A percentile compares a stretch with the other conserved stretches of the same genome.
These are phyloP conservation scores for Xylariaceae sp. DNA, from an alignment of 2,329 filamentous ascomycete genomes.

Conservation along the genomic window DNA sequence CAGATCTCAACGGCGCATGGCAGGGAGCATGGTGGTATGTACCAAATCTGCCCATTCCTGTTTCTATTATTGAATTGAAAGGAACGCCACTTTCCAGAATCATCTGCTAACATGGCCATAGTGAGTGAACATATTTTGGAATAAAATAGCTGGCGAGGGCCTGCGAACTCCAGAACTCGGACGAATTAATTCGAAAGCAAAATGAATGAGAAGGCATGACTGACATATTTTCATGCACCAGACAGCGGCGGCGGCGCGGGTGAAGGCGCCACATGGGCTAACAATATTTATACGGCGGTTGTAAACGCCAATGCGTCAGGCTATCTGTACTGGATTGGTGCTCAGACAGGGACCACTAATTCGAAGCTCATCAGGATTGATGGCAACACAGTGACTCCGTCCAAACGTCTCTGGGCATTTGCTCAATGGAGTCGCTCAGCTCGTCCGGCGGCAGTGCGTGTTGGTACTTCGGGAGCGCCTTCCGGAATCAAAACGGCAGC, in stretches of 20 bases:
- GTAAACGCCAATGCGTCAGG: slow-evolving; percentile 44
- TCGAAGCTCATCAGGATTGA: slow-evolving; percentile 19
- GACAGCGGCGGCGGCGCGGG: slow-evolving; percentile 37
- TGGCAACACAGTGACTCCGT: slow-evolving; percentile 7
- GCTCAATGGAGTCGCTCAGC: slow-evolving; percentile 19
- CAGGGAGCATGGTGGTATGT: slow-evolving; percentile 36
- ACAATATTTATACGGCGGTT: slow-evolving; percentile 40
- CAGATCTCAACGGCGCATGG: slow-evolving; percentile 36
- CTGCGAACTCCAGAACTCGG: no score
- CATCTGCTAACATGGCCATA: no score
- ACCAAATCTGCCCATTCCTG: no score
- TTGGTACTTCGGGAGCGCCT: slow-evolving; percentile 15
- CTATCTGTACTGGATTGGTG: slow-evolving; percentile 42
- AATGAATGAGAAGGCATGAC: no score
- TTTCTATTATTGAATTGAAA: no score
- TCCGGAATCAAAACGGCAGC: slow-evolving; percentile 11
- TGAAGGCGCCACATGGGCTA: slow-evolving; percentile 36
- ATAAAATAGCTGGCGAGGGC: no score
- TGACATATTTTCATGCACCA: no score
- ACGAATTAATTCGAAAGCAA: no score
- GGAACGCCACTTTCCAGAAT: no score
- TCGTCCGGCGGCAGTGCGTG: slow-evolving; percentile 15
- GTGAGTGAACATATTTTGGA: no score
- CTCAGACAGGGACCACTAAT: slow-evolving; percentile 17
- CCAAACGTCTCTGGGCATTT: slow-evolving; percentile 18